Conservation (phyloP, 495 filamentous ascomycete genomes). For the Aspergillus diversus region DNA sequence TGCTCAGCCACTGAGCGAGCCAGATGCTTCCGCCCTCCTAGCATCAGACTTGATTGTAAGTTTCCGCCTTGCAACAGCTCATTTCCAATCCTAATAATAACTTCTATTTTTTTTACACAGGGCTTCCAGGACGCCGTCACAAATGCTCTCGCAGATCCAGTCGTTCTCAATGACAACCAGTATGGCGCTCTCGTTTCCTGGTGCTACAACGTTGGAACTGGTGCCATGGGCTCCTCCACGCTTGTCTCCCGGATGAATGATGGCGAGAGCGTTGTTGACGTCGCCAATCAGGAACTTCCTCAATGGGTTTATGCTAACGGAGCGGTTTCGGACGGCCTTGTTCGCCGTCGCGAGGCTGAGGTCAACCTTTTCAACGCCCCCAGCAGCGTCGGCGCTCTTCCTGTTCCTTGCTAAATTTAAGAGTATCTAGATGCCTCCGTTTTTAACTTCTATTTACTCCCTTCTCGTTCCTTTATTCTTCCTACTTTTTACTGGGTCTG, state of each 20-base stretch:
- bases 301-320: conserved; percentile 51
- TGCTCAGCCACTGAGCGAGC: conserved; percentile 44
- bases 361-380: conserved; percentile 41
- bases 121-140: conserved; percentile 27
- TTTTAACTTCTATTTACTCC: neutral
- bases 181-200: conserved; percentile 31
- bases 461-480: neutral
- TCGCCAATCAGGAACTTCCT: conserved; percentile 48
- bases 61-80: neutral
- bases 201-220: conserved; percentile 28
- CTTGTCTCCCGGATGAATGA: conserved; percentile 50
- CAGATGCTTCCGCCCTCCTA: conserved; percentile 43
- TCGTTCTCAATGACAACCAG: conserved; percentile 33
- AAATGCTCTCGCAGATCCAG: conserved; percentile 26
- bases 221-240: conserved; percentile 33
- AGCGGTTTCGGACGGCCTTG: conserved; percentile 41
- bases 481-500: no score
- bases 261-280: conserved; percentile 42
- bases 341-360: conserved; percentile 46
- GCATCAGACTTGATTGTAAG: conserved; percentile 43
- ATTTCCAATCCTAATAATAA: neutral
- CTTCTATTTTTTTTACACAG: conserved; percentile 4
- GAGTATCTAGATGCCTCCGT: no score
- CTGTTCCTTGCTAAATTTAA: conserved; percentile 24
- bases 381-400: conserved; percentile 29